Conservation (phyloP, 1,139 yeast species). For the Hansenula lynferdii region DNA sequence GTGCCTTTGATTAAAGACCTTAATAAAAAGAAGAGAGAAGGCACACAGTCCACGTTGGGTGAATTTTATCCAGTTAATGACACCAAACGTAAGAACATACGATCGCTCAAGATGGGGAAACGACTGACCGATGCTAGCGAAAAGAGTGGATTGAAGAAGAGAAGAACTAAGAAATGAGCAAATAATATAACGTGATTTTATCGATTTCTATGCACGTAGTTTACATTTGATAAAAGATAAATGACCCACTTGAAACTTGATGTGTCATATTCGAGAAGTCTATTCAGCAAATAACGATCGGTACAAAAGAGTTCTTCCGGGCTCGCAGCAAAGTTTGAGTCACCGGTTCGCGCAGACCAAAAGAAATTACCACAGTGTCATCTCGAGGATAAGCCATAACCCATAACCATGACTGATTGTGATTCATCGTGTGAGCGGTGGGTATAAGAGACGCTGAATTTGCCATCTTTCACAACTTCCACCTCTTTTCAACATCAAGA, state of each 20-base stretch:
- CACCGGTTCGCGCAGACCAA: background rate
- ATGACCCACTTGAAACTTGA: background rate
- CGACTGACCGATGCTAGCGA: constrained; percentile 55
- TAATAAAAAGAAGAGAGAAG: constrained; percentile 53
- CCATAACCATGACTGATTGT: background rate
- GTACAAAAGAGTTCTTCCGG: background rate
- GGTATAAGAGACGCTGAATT: no score
- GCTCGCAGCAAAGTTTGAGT: no score
- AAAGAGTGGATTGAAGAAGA: constrained; percentile 22
- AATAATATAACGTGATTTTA: no score
- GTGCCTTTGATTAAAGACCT: constrained; percentile 84
- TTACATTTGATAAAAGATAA: no score
- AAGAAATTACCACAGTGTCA: no score
- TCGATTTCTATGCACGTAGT: no score
- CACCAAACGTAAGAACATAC: constrained; percentile 34
- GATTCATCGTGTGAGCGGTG: background rate
- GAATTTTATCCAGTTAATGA: constrained; percentile 50
- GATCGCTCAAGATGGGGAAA: constrained; percentile 47
- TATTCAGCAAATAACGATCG: no score
- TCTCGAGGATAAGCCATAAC: no score
- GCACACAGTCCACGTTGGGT: constrained; percentile 50
- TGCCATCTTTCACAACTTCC: no score
- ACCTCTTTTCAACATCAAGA: no score
- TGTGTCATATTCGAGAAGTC: no score
- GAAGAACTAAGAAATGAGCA: background rate